Evolutionary conservation across 2,329 filamentous ascomycete genomes (phyloP).

Genomic region (Podosphaera xanthii): DNA sequence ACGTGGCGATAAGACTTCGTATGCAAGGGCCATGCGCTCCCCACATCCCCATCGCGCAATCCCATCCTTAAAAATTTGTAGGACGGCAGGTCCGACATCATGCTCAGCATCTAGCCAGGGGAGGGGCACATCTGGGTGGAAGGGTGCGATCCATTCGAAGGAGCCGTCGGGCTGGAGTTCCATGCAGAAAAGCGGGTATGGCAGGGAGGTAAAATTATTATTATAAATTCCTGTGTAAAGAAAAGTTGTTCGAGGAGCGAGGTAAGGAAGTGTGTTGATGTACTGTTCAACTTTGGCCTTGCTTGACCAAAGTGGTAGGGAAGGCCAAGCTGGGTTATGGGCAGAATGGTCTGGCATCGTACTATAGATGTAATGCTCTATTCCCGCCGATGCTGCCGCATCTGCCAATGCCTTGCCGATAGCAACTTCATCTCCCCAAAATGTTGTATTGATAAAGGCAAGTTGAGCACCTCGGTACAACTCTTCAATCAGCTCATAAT

Average conservation of each 20-base stretch:
- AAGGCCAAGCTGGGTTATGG: constrained; percentile 46
- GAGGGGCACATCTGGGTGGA: constrained; percentile 68
- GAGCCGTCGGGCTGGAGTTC: constrained; percentile 64
- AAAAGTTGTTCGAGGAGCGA: constrained; percentile 63
- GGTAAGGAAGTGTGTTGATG: constrained; percentile 40
- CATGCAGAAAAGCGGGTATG: constrained; percentile 90
- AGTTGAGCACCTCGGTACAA: constrained; percentile 69
- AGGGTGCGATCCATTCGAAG: constrained; percentile 83
- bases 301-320: constrained; percentile 70
- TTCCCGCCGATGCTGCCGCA: constrained; percentile 60
- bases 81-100: constrained; percentile 73
- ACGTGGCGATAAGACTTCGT: constrained; percentile 63
- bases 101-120: constrained; percentile 95
- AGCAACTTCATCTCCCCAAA: constrained; percentile 81
- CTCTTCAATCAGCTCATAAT: constrained; percentile 46
- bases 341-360: constrained; percentile 89
- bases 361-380: constrained; percentile 87
- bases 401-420: constrained; percentile 79
- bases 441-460: constrained; percentile 94
- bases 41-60: constrained; percentile 54
- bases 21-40: constrained; percentile 63
- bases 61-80: constrained; percentile 91
- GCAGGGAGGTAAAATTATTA: constrained; percentile 90
- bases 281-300: constrained; percentile 91
- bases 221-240: constrained; percentile 96